Base-by-base conservation (phyloP, 352 stramenopile species). In the Phytophthora multivora region DNA sequence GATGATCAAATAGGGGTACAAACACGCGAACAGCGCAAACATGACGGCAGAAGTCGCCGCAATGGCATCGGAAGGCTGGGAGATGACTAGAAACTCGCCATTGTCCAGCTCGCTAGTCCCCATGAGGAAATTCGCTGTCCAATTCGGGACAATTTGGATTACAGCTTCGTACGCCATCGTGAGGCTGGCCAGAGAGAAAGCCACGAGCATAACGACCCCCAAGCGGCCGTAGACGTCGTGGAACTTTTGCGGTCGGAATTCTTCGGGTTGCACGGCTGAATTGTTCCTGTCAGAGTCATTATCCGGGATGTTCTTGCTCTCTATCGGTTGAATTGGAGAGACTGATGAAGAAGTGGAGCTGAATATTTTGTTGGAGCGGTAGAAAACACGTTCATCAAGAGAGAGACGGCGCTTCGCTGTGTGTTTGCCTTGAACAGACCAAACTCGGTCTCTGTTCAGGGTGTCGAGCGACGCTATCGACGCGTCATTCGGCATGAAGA, bases 71-170 rank as follows among this genome's bases (percentile, higher is more conserved):
- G 74, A 64, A 0, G 66, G 56, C 23, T 73, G 55, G 0, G 63
- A 54, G 10, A 79, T 52, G 35, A 82, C 56, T 57, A 77, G 73
- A 42, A 85, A 85, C n/a, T 79, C 67, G 9, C 73, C 76, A 18
- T 63, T 51, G 51, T 85, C 73, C 19, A 71, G 66, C 6, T 28
- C 42, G 1, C 58, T 40, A 1, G 75, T 81, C 23, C 73, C 55
- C 66, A 81, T 68, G 15, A 81, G 21, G 41, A 65, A 56, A 40
- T 40, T 85, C 10, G 63, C 69, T n/a, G 72, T 72, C 50, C 66
- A 31, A 1, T 54, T 67, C 0, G 75, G 72, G 18, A 65, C 61
- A 12, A 86, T 19, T 48, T 86, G 70, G 1, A 83, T 67, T 19
- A 69, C 65, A 2, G 71, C 65, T 35, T 71, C 57, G 25, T 51